Conservation (phyloP, 805 yeast species). For the Cyberlindnera maritima region DNA sequence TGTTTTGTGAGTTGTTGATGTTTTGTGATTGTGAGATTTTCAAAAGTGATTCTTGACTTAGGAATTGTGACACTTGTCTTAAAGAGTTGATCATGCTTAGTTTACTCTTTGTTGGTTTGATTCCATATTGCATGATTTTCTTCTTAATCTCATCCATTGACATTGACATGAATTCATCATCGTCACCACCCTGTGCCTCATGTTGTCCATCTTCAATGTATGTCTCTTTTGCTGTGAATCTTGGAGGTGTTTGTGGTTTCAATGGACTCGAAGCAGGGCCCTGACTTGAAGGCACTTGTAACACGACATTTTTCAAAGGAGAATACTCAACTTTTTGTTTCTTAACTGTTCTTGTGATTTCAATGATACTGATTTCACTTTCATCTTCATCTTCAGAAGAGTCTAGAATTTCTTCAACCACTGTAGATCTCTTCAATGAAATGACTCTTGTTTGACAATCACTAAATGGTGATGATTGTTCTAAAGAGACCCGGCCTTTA, state of each 20-base stretch:
- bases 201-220: no score
- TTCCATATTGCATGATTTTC: slow-evolving; percentile 24
- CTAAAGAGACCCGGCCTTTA: slow-evolving; percentile 14
- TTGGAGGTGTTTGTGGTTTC: background rate
- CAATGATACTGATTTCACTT: slow-evolving; percentile 26
- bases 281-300: slow-evolving; percentile 27
- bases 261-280: slow-evolving; percentile 16
- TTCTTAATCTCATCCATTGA: slow-evolving; percentile 22
- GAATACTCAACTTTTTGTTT: slow-evolving; percentile 8
- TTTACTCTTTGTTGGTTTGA: slow-evolving; percentile 25
- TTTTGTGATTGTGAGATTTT: slow-evolving; percentile 20
- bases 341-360: slow-evolving; percentile 26
- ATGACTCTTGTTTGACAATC: slow-evolving; percentile 16
- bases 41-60: slow-evolving; percentile 19
- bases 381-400: slow-evolving; percentile 27
- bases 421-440: slow-evolving; percentile 14
- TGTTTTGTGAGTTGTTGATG: slow-evolving; percentile 20
- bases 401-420: slow-evolving; percentile 16
- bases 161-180: slow-evolving; percentile 15
- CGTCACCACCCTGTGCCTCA: slow-evolving; percentile 13
- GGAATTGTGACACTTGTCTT: slow-evolving; percentile 10
- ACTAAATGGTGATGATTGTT: slow-evolving; percentile 14
- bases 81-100: slow-evolving; percentile 22
- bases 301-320: slow-evolving; percentile 6
- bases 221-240: no score